Base-by-base conservation (phyloP, 2,329 filamentous ascomycete species). In the Pseudogymnoascus sp. region DNA sequence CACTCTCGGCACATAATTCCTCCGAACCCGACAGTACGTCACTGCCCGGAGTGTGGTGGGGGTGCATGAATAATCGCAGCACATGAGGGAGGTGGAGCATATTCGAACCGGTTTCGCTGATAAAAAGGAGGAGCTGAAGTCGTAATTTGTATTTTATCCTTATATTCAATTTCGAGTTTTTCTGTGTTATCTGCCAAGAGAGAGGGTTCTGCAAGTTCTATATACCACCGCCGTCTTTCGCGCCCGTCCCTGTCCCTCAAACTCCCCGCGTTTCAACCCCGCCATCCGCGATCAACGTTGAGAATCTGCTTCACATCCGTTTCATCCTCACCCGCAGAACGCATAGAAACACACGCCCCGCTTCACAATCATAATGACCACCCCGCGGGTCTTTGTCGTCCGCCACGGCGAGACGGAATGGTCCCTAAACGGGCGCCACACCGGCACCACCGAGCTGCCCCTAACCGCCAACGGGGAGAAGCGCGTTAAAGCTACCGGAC, bases 351-450 rank as follows among this genome's bases (percentile, higher is more conserved):
- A 28, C 5, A 25, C 10, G 4, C n/a, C 38, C n/a, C 38, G 18
- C 44, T 8, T 25, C 14, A 8, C 44, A 2, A 14, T 16, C 6
- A 6, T 23, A 50, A 73, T 73, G 71, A 67, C 70, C 3, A 85
- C 87, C 1, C 90, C 90, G 1, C 83, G 90, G 62, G 86, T 90
- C 73, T 93, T 93, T 78, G 84, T 94, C 69, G 78, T 92, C 73
- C 90, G 92, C 69, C 92, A 97, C 73, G 93, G 92, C 76, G 91
- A 97, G 78, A 97, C 92, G 3, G 91, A 96, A 79, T 97, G 92
- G 92, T 95, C 90, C 4, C 84, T 96, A 59, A 88, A 88, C 69
- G 92, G 91, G 63, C 83, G 86, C 61, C 91, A 97, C 76, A 97
- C 93, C 0, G 89, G 92, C 61, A 82, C 79, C 28, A 90, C 89